Evolutionary conservation across 345 rosid species (phyloP).

Genomic region (Pistacia atlantica): DNA sequence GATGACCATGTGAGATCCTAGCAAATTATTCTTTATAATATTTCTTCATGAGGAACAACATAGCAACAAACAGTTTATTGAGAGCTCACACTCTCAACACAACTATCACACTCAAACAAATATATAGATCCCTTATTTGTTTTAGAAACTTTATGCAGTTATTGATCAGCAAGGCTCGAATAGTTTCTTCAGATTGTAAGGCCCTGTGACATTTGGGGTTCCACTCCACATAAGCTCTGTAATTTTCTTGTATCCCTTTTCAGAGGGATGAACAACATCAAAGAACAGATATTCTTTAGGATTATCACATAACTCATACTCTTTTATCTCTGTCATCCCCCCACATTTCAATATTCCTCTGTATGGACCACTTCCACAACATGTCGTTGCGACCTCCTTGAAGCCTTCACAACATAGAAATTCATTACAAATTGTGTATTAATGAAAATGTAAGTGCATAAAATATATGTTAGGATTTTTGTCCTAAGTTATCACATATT

Average conservation of each 20-base stretch:
- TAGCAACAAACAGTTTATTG: no score
- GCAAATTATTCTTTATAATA: no score
- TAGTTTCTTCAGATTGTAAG: slow-evolving; percentile 9
- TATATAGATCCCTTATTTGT: no score
- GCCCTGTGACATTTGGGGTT: slow-evolving; percentile 2
- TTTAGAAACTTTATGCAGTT: not conserved
- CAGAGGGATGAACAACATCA: slow-evolving; percentile 6
- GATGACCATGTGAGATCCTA: no score
- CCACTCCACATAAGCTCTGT: slow-evolving; percentile 15
- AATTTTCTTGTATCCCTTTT: slow-evolving; percentile 6
- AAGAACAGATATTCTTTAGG: slow-evolving; percentile 1
- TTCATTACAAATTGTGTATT: no score
- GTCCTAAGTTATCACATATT: no score
- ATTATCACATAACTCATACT: slow-evolving; percentile 13
- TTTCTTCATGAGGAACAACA: no score
- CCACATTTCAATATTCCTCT: slow-evolving; percentile 15
- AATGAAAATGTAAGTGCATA: no score
- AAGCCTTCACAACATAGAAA: slow-evolving; percentile 30
- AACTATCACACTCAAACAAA: no score
- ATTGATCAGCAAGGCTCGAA: not conserved
- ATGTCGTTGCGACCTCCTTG: slow-evolving; percentile 27
- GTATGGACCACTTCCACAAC: slow-evolving; percentile 32
- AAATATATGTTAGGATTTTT: no score
- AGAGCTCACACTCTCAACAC: no score
- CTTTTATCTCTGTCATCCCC: not conserved